phyloP scores from a whole-genome alignment of 2,329 filamentous ascomycete genomes.

The Botrytis byssoidea region DNA sequence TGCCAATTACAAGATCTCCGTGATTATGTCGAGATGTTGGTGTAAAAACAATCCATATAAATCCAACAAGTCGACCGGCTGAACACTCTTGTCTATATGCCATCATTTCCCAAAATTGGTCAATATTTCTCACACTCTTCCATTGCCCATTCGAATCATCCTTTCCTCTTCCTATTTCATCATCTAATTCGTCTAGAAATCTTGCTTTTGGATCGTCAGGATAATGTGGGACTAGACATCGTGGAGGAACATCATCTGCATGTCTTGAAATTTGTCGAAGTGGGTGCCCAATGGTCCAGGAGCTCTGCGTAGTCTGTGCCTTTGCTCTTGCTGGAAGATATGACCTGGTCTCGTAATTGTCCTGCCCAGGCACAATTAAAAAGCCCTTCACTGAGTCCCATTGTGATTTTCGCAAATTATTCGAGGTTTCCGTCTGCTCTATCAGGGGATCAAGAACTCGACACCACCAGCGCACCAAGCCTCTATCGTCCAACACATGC shows the following conservation, averaged over 20 bases:
- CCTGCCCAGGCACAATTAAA: slow-evolving; percentile 82
- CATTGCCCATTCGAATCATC: slow-evolving; percentile 65
- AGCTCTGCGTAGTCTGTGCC: slow-evolving; percentile 10
- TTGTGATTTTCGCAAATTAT: slow-evolving; percentile 19
- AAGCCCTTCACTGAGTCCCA: slow-evolving; percentile 67
- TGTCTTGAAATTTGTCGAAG: slow-evolving; percentile 65
- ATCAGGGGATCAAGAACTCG: slow-evolving; percentile 74
- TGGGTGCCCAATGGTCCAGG: slow-evolving; percentile 69
- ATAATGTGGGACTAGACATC: slow-evolving; percentile 84
- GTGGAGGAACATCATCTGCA: slow-evolving; percentile 65
- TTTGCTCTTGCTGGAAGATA: slow-evolving; percentile 62
- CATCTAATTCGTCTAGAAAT: slow-evolving; percentile 84
- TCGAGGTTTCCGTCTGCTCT: slow-evolving; percentile 34
- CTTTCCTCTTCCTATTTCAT: slow-evolving; percentile 64
- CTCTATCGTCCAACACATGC: slow-evolving; percentile 87
- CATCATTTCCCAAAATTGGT: slow-evolving; percentile 99
- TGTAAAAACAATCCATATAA: slow-evolving; percentile 84
- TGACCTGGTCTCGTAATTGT: slow-evolving; percentile 73
- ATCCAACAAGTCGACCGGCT: slow-evolving; percentile 86
- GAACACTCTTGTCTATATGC: slow-evolving; percentile 94
- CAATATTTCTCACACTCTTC: slow-evolving; percentile 78
- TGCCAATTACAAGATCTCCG: slow-evolving; percentile 21
- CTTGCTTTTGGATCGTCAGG: slow-evolving; percentile 94
- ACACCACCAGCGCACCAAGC: slow-evolving; percentile 95
- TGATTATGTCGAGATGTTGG: slow-evolving; percentile 29